phyloP scores from a whole-genome alignment of 192 early-diverging fungal species.

The Coemansia sp. region DNA sequence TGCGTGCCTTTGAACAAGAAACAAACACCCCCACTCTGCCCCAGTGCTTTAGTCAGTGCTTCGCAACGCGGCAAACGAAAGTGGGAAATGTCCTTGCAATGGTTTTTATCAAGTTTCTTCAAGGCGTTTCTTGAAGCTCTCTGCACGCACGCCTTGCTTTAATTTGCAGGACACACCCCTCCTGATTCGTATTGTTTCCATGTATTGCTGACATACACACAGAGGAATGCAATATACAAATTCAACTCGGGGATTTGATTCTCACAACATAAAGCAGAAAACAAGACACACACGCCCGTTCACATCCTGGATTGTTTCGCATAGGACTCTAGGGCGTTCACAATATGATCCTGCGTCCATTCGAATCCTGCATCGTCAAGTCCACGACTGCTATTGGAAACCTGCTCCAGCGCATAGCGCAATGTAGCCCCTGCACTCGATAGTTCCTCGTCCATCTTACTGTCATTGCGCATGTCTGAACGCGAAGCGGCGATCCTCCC shows the following conservation, averaged over 20 bases:
- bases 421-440: constrained; percentile 14
- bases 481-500: not conserved
- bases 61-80: not conserved
- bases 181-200: not conserved
- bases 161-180: constrained; percentile 41
- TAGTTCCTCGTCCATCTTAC: constrained; percentile 30
- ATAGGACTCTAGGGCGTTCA: constrained; percentile 38
- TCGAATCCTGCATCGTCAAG: constrained; percentile 20
- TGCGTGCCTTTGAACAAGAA: constrained; percentile 2
- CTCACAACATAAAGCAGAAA: not conserved
- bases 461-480: constrained; percentile 25
- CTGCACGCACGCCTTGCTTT: constrained; percentile 17
- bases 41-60: too few relatives aligned
- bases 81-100: not conserved
- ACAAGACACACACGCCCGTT: not conserved
- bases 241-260: not conserved
- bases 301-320: not conserved
- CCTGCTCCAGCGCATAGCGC: constrained; percentile 27
- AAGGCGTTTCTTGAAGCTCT: constrained; percentile 10
- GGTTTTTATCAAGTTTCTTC: not conserved
- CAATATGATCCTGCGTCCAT: constrained; percentile 43
- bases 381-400: constrained; percentile 15
- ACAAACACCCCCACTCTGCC: too few relatives aligned
- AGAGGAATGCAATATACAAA: constrained; percentile 1
- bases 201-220: not conserved